Base-by-base conservation (phyloP, 768 basidiomycete genomes). In the Amanita rimosa region DNA sequence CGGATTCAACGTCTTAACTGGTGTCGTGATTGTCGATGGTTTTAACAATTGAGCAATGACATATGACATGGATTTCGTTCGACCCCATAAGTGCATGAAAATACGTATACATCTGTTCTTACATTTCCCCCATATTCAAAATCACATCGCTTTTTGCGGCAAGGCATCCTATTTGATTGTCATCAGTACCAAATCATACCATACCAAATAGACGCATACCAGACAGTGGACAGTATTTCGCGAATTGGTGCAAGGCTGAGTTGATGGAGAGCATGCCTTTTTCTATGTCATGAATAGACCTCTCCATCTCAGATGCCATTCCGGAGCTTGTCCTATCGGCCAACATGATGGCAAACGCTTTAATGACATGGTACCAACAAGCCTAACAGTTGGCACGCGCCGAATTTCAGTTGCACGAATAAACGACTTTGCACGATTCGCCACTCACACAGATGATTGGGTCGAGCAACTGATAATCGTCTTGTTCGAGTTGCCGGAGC, bases 381-480 rank as follows among this genome's bases (percentile, higher is more conserved):
- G 60, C 53, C 62, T 64, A 49, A 13, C 9, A 37, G 6, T 10
- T 29, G 16, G 39, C 16, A 41, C n/a, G 10, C 42, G 43, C 33
- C 17, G 38, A 16, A 26, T 35, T 41, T 42, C 6, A 48, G 34
- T 33, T 24, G n/a, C 31, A 46, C 37, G 4, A 44, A 17, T 21
- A 22, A 19, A 27, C 49, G 43, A 22, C 36, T 21, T n/a, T 17
- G 19, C 14, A n/a, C 29, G 26, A 24, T 11, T 35, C 21, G 11
- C 7, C 33, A 71, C 76, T 55, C 54, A 79, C 78, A 34, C 70
- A 67, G 17, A 77, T 62, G 35, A 75, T 69, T 4, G 78, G 77
- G 62, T 79, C 76, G 14, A 79, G 59, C 52, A 67, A 72, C 48
- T 67, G 66, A 56, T 76, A 79, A 55, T 80, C 78, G 5, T 60